Evolutionary conservation across 768 basidiomycete species (phyloP).

Genomic region (Phaffia australis): DNA sequence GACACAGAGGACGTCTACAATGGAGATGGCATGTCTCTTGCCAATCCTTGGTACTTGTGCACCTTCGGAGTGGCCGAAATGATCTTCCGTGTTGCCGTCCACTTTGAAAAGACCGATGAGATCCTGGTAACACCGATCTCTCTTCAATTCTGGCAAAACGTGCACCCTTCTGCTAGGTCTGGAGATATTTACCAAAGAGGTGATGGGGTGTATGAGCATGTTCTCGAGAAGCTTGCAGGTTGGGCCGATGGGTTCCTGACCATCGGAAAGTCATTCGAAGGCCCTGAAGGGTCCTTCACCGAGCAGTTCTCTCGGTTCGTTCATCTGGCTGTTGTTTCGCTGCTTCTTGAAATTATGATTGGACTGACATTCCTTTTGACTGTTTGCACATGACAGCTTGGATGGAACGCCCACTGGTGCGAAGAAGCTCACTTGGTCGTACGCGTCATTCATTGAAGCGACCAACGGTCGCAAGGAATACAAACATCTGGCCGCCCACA

Average conservation of each 20-base stretch:
- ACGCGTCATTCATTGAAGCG: conserved; percentile 15
- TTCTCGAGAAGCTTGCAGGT: not conserved
- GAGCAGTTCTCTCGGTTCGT: conserved; percentile 23
- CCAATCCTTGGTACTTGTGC: conserved; percentile 36
- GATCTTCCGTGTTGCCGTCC: not conserved
- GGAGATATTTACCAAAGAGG: not conserved
- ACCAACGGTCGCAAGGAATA: conserved; percentile 3
- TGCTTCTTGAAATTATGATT: not conserved
- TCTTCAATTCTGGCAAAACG: conserved; percentile 18
- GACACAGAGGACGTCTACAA: conserved; percentile 37
- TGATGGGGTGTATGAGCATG: not conserved
- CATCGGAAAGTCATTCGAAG: conserved; percentile 10
- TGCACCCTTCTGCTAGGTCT: not conserved
- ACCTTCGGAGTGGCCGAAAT: conserved; percentile 18
- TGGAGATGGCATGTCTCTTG: conserved; percentile 33
- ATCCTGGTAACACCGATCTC: conserved; percentile 10
- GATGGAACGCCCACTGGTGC: conserved; percentile 21
- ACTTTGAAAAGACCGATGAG: not conserved
- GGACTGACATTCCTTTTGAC: not conserved
- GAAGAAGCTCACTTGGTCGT: conserved; percentile 20
- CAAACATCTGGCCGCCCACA: not conserved
- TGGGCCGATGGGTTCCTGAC: conserved; percentile 19
- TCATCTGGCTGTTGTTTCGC: not conserved
- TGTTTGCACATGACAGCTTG: not conserved
- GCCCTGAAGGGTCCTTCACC: conserved; percentile 5